phyloP scores from a whole-genome alignment of 768 basidiomycete species.

The Termitomyces sp. region DNA sequence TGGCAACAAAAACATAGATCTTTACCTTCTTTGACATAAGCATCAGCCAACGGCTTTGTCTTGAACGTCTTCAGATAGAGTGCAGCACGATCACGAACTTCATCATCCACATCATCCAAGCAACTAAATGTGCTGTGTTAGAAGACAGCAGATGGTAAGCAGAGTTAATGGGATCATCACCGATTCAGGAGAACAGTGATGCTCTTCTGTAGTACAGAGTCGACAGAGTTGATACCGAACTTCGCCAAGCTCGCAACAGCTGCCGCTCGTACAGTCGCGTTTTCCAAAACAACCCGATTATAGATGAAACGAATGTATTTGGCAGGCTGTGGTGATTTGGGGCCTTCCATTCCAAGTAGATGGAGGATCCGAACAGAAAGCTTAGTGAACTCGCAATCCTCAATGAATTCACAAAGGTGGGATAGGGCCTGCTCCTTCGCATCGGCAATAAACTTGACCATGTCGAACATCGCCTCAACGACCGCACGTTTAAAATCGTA shows the following conservation, averaged over 20 bases:
- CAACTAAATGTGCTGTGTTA: constrained; percentile 50
- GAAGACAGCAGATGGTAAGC: not conserved
- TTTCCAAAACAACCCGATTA: constrained; percentile 98
- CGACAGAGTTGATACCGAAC: constrained; percentile 88
- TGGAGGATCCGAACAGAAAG: constrained; percentile 96
- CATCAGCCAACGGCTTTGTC: constrained; percentile 75
- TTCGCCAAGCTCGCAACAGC: constrained; percentile 94
- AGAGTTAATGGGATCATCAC: constrained; percentile 34
- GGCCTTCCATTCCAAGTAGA: constrained; percentile 92
- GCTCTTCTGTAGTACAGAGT: constrained; percentile 76
- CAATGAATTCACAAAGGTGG: constrained; percentile 98
- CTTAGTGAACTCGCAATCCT: constrained; percentile 99
- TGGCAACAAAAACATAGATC: not conserved
- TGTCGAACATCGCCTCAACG: constrained; percentile 99
- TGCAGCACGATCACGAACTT: constrained; percentile 96
- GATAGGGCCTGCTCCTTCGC: constrained; percentile 97
- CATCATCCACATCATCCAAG: constrained; percentile 97
- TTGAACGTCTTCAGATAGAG: constrained; percentile 86
- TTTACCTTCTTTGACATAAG: constrained; percentile 89
- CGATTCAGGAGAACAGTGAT: constrained; percentile 83
- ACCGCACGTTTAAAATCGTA: constrained; percentile 99
- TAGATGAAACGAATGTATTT: constrained; percentile 99
- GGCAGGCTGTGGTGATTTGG: constrained; percentile 91
- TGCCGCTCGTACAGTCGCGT: constrained; percentile 95
- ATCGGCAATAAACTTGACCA: constrained; percentile 97